Base-by-base conservation (phyloP, 2,329 filamentous ascomycete species). In the Stachybotrys elegans region DNA sequence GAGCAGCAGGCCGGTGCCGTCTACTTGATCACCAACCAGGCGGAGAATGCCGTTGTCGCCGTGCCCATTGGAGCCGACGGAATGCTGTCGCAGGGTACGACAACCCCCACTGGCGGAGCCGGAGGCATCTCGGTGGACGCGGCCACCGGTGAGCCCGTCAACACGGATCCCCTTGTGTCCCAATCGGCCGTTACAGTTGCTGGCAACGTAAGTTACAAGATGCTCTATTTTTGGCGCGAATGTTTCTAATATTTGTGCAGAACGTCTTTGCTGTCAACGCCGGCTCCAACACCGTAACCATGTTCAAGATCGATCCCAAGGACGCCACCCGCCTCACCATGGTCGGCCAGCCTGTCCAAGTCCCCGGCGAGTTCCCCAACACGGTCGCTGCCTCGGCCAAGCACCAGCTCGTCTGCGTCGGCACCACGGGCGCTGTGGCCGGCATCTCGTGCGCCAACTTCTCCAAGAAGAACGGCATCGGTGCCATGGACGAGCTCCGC, bases 1-100 rank as follows among this genome's bases (percentile, higher is more conserved):
- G n/a, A n/a, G n/a, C 43, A 40, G 14, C 22, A 31, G 3, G 38
- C 22, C 14, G 75, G 73, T 54, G 77, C 76, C 0, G 54, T 81
- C 16, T 83, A 83, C 57, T 60, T 81, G 43, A 60, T 79, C 31
- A 78, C 72, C 27, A 84, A 83, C 51, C 67, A 74, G 3, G 50
- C 67, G 0, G 48, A 53, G 9, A 78, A 81, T 43, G 57, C 66
- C 0, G 65, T 82, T 2, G 63, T 79, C 2, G 70, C 76, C 0
- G 43, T 82, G 2, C 68, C 70, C 0, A 68, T 81, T 25, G 61
- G 56, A 0, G 37, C 49, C 0, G 62, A 78, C 43, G 78, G 79
- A 0, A 68, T 60, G 14, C 61, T 82, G 0, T 67, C 63, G 0
- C 56, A 58, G 4, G 73, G 70, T 1, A 61, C 60, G 2, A 54